Percentiles rank a stretch among this genome's conserved stretches.
Evolutionary conservation across 1,284 basidiomycete species (phyloP).

Genomic region (Phylloporus sp.): DNA sequence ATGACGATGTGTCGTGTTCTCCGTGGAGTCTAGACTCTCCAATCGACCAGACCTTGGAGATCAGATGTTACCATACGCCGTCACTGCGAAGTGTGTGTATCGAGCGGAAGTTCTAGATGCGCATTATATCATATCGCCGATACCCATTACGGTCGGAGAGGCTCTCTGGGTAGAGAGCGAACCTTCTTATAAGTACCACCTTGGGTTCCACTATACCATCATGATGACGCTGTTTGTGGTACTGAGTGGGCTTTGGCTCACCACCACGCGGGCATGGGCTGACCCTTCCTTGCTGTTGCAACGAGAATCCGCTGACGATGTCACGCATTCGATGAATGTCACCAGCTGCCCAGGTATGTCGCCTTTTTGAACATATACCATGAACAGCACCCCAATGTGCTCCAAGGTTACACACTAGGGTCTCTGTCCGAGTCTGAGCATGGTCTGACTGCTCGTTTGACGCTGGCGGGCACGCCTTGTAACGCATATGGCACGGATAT

Average conservation of each 20-base stretch:
- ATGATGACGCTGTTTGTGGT: slow-evolving; percentile 27
- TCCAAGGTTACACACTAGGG: slow-evolving; percentile 61
- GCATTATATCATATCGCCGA: neutral
- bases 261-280: slow-evolving; percentile 19
- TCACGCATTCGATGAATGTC: slow-evolving; percentile 36
- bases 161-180: neutral
- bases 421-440: slow-evolving; percentile 52
- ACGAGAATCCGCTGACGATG: slow-evolving; percentile 9
- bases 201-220: slow-evolving; percentile 1
- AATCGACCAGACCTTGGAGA: neutral
- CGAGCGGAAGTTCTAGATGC: neutral
- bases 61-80: no score
- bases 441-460: slow-evolving; percentile 66
- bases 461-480: slow-evolving; percentile 68
- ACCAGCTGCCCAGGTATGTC: slow-evolving; percentile 39
- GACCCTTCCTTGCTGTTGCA: slow-evolving; percentile 15
- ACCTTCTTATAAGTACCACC: slow-evolving; percentile 20
- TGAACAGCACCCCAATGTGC: neutral
- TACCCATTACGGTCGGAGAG: neutral
- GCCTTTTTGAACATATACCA: slow-evolving; percentile 28
- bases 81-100: neutral
- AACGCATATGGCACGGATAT: slow-evolving; percentile 79
- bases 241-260: slow-evolving; percentile 31
- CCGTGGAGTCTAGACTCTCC: neutral
- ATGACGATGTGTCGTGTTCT: neutral